Evolutionary conservation across 2,329 filamentous ascomycete species (phyloP).

Genomic region (Spiromastix sp.): DNA sequence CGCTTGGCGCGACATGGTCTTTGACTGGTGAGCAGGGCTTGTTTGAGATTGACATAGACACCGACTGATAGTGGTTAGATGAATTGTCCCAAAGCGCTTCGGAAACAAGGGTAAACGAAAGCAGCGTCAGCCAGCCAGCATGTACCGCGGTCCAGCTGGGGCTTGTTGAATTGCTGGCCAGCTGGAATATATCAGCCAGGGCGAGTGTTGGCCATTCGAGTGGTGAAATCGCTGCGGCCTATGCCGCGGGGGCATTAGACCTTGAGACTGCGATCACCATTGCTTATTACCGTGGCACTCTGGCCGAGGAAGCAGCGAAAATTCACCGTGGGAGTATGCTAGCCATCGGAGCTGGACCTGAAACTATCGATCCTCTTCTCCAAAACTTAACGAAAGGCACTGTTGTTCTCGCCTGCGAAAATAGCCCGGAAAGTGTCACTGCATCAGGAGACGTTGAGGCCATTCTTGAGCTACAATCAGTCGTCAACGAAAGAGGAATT

Average conservation of each 20-base stretch:
- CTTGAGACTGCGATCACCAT: conserved; percentile 15
- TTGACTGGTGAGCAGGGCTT: conserved; percentile 13
- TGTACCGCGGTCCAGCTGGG: conserved; percentile 23
- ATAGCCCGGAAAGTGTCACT: conserved; percentile 20
- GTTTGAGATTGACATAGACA: neutral
- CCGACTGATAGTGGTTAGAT: conserved; percentile 18
- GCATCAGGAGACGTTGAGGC: conserved; percentile 18
- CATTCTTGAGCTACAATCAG: conserved; percentile 16
- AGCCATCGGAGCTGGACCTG: conserved; percentile 13
- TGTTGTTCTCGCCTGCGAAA: conserved; percentile 19
- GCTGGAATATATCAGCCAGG: conserved; percentile 16
- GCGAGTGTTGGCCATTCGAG: conserved; percentile 22
- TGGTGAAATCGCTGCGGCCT: conserved; percentile 25
- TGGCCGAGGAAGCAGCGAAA: conserved; percentile 4
- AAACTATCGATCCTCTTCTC: neutral
- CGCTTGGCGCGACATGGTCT: conserved; percentile 17
- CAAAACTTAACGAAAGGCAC: conserved; percentile 13
- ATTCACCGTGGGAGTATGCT: conserved; percentile 19
- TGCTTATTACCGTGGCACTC: conserved; percentile 17
- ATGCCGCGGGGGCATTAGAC: conserved; percentile 17
- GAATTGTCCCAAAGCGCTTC: conserved; percentile 6
- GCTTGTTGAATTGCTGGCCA: conserved; percentile 18
- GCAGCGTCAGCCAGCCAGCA: conserved; percentile 21
- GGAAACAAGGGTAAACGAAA: too few relatives aligned
- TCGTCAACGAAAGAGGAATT: conserved; percentile 14